Percentiles rank a stretch among this genome's conserved stretches.
Conservation (phyloP, 371 early-diverging fungal genomes). For the Polyrhizophydium stewartii region DNA sequence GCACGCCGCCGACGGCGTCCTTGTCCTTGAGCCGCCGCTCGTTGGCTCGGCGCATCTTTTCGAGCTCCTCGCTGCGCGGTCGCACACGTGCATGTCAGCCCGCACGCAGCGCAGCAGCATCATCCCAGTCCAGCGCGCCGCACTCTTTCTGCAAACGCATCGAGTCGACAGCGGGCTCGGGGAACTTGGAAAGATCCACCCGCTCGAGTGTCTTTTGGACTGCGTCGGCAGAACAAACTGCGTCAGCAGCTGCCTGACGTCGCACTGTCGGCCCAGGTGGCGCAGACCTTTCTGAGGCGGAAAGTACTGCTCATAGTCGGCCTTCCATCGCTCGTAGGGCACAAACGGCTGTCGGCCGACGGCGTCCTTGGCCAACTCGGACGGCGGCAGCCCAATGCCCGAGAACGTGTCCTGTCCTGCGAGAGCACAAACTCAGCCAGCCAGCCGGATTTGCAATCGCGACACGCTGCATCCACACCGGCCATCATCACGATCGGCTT, state of each 20-base stretch:
- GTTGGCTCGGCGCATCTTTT: constrained; percentile 14
- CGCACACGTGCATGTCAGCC: background rate
- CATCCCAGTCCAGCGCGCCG: background rate
- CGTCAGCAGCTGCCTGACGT: background rate
- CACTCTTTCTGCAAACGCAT: constrained; percentile 38
- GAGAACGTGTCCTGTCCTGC: constrained; percentile 38
- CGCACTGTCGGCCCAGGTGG: background rate
- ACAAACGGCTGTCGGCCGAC: constrained; percentile 21
- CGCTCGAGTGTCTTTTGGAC: background rate
- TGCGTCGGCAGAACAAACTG: no score
- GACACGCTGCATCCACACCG: no score
- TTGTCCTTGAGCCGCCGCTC: constrained; percentile 5
- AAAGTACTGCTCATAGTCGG: constrained; percentile 26
- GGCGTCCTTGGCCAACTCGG: constrained; percentile 22
- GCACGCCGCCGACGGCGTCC: background rate
- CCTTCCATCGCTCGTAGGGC: constrained; percentile 28
- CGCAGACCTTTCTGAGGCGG: constrained; percentile 11
- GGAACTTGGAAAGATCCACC: constrained; percentile 25
- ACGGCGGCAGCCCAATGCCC: constrained; percentile 37
- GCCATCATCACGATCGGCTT: constrained; percentile 37
- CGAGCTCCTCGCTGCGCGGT: constrained; percentile 21
- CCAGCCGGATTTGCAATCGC: no score
- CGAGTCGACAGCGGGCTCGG: constrained; percentile 33
- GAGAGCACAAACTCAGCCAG: no score
- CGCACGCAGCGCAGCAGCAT: background rate